These are phyloP conservation scores for Citrus maxima DNA, from an alignment of 345 rosid genomes.

Conservation along the genomic window DNA sequence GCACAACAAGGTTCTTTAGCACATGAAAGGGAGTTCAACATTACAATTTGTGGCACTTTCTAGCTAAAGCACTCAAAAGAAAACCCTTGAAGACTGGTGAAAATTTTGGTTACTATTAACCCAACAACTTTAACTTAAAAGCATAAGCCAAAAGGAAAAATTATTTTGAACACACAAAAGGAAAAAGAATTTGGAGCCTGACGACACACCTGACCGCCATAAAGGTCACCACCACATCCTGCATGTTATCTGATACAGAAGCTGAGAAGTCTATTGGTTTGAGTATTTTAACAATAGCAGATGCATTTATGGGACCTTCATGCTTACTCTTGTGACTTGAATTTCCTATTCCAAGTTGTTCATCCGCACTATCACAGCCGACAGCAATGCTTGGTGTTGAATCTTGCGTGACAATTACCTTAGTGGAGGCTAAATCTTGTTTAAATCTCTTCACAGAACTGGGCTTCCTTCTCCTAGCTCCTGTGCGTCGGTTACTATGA, in stretches of 20 bases:
- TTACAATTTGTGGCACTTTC: not conserved
- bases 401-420: constrained; percentile 29
- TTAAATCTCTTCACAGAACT: constrained; percentile 93
- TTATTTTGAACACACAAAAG: not conserved
- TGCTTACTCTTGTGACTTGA: constrained; percentile 30
- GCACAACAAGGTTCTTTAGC: not conserved
- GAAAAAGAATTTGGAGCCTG: not conserved
- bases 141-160: not conserved
- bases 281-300: constrained; percentile 57
- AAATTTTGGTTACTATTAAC: not conserved
- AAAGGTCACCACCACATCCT: constrained; percentile 77
- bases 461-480: constrained; percentile 89
- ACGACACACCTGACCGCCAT: constrained; percentile 69
- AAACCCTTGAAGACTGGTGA: not conserved
- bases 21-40: not conserved
- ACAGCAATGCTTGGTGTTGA: constrained; percentile 34
- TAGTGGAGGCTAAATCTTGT: constrained; percentile 49
- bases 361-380: constrained; percentile 39
- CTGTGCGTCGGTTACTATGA: constrained; percentile 55
- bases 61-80: not conserved
- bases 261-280: constrained; percentile 70
- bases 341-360: constrained; percentile 44
- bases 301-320: constrained; percentile 41
- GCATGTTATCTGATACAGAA: constrained; percentile 51
- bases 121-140: not conserved